Evolutionary conservation across 768 basidiomycete genomes (phyloP), one percentile per base, ranked within the genome.

Genomic region (Rubroboletus satanas): DNA sequence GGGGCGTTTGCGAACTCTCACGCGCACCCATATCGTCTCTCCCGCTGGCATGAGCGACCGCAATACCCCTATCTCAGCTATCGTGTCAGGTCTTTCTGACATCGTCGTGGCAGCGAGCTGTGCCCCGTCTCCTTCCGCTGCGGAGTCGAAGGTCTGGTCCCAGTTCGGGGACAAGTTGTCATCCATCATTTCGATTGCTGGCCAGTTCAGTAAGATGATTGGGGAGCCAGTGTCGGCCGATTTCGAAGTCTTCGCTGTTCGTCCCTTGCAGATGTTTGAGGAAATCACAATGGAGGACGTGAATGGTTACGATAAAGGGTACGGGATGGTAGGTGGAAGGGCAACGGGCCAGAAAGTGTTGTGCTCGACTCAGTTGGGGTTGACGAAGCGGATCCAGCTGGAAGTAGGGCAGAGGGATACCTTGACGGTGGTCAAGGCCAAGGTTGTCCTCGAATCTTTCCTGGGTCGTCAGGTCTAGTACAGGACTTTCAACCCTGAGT

Each of bases 1-100:
- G 8, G 60, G 54, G 0, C 51, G 54, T 14, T 61, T 59, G 60
- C 49, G 59, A 35, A 46, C 54, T 7, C 60, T 61, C 36, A 51
- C 60, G 7, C 54, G 50, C n/a, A 18, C 54, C 23, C 48, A 59
- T 17, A 60, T 60, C 26, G 2, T 26, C 23, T 42, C 38, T 17
- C 51, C 53, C 2, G 47, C 17, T 7, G 51, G n/a, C 12, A 45
- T 41, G 2, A 37, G 15, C 33, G 29, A 49, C 35, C 9, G 37
- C 6, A 15, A 28, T 6, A 0, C 14, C 0, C 33, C 50, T 17
- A 18, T 45, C 31, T 45, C 44, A 12, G 2, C 9, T 2, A 21
- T 11, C 2, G 5, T 61, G 2, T 5, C 14, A 15, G 52, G 45
- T 0, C 46, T 60, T 3, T 55, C 58, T 4, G 32, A 60, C 11